Percentiles rank a stretch among this genome's conserved stretches.
Conservation (phyloP, 768 basidiomycete species). For the Trametes cinnabarina region DNA sequence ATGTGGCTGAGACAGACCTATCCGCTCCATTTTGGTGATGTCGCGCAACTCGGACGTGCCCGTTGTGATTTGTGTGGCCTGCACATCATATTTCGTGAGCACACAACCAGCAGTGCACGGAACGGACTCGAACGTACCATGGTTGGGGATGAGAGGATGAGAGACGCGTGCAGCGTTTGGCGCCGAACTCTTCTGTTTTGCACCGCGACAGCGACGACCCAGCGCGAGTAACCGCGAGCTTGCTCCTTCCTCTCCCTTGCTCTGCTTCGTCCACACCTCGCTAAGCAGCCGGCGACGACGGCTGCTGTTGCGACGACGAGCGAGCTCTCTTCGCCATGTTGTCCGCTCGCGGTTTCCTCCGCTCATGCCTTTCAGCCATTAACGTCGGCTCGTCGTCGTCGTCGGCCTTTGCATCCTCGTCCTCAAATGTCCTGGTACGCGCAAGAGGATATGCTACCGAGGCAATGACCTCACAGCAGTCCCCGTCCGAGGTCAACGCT, state of each 20-base stretch:
- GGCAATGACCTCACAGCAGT: slow-evolving; percentile 27
- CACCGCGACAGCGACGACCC: slow-evolving; percentile 6
- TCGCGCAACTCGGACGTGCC: slow-evolving; percentile 79
- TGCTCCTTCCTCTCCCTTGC: background rate
- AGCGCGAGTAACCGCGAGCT: background rate
- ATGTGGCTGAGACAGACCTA: slow-evolving; percentile 49
- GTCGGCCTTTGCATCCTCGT: slow-evolving; percentile 17
- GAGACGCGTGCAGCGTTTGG: slow-evolving; percentile 35
- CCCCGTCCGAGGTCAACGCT: slow-evolving; percentile 33
- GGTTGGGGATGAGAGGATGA: slow-evolving; percentile 19
- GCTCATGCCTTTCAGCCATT: slow-evolving; percentile 32
- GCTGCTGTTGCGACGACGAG: slow-evolving; percentile 16
- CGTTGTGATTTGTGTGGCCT: slow-evolving; percentile 74
- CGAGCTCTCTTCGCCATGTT: slow-evolving; percentile 35
- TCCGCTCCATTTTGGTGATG: slow-evolving; percentile 91
- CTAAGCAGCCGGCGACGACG: slow-evolving; percentile 17
- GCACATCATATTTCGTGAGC: background rate
- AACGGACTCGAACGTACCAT: slow-evolving; percentile 24
- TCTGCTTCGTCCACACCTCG: slow-evolving; percentile 9
- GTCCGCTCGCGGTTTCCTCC: slow-evolving; percentile 45
- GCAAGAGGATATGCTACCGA: slow-evolving; percentile 39
- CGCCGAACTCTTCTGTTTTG: slow-evolving; percentile 14
- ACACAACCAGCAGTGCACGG: background rate
- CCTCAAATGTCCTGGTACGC: slow-evolving; percentile 21
- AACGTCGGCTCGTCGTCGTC: slow-evolving; percentile 17